Evolutionary conservation across 768 basidiomycete genomes (phyloP).

Genomic region (Saitozyma sp.): DNA sequence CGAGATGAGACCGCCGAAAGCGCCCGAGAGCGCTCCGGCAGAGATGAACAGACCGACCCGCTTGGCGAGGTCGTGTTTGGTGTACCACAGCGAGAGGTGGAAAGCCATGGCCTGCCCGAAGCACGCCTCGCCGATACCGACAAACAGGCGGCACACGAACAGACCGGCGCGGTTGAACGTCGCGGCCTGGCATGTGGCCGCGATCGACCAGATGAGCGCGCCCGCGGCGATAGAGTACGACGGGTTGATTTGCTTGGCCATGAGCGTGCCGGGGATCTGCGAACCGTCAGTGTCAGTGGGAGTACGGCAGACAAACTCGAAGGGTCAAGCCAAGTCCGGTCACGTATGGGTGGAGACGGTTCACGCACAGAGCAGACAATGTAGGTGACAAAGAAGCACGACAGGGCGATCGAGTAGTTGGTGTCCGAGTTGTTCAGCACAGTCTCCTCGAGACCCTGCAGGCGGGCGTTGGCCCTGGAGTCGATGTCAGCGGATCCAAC

Average conservation of each 20-base stretch:
- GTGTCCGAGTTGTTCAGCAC: conserved; percentile 48
- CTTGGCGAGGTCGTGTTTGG: conserved; percentile 52
- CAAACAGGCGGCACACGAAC: conserved; percentile 52
- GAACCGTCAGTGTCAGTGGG: background rate
- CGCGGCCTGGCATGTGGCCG: conserved; percentile 52
- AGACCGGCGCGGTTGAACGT: conserved; percentile 47
- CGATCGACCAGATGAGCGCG: conserved; percentile 54
- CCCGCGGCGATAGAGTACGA: conserved; percentile 52
- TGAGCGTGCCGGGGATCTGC: conserved; percentile 53
- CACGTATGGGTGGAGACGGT: no score
- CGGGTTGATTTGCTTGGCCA: conserved; percentile 51
- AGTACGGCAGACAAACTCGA: background rate
- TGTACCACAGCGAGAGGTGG: conserved; percentile 51
- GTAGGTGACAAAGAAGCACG: conserved; percentile 53
- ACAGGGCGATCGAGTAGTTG: conserved; percentile 51
- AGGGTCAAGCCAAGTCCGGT: no score
- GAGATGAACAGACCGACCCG: conserved; percentile 55
- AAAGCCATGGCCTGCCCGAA: conserved; percentile 51
- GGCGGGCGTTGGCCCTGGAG: conserved; percentile 43
- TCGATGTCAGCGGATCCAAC: background rate
- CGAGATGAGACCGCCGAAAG: conserved; percentile 49
- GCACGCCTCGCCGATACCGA: conserved; percentile 50
- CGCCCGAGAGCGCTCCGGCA: conserved; percentile 49
- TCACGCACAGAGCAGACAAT: conserved; percentile 32
- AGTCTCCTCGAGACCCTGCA: conserved; percentile 49